Evolutionary conservation across 2,329 filamentous ascomycete species (phyloP).

Genomic region (Capronia americana): DNA sequence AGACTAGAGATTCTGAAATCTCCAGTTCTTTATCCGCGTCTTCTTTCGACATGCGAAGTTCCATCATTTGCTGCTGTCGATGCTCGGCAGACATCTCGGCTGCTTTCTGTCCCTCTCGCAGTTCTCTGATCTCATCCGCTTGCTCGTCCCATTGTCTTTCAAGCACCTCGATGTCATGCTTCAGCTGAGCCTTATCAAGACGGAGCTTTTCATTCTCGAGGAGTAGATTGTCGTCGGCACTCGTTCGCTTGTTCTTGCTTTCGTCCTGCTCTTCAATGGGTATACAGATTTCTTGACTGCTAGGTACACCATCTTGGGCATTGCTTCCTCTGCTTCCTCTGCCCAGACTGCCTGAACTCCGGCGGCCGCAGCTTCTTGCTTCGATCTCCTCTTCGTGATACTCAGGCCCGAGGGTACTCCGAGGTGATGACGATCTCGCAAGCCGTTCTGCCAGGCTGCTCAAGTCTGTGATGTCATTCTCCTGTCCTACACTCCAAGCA

Average conservation of each 20-base stretch:
- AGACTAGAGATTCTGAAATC: neutral
- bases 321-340: neutral
- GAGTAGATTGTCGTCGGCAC: neutral
- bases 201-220: conserved; percentile 16
- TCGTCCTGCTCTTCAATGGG: neutral
- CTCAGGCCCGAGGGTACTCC: neutral
- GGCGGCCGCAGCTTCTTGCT: neutral
- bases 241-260: neutral
- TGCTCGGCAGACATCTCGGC: neutral
- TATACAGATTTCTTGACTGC: neutral
- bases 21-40: conserved; percentile 4
- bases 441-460: conserved; percentile 2
- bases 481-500: neutral
- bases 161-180: neutral
- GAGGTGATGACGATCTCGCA: neutral
- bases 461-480: neutral
- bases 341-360: neutral
- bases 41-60: conserved; percentile 6
- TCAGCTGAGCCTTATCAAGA: neutral
- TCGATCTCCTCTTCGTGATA: neutral
- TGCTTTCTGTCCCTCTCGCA: neutral
- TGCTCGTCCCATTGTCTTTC: neutral
- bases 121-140: neutral
- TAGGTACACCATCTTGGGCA: neutral
- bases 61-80: conserved; percentile 4